Conservation (phyloP, 495 filamentous ascomycete species). For the Tuber aestivum region DNA sequence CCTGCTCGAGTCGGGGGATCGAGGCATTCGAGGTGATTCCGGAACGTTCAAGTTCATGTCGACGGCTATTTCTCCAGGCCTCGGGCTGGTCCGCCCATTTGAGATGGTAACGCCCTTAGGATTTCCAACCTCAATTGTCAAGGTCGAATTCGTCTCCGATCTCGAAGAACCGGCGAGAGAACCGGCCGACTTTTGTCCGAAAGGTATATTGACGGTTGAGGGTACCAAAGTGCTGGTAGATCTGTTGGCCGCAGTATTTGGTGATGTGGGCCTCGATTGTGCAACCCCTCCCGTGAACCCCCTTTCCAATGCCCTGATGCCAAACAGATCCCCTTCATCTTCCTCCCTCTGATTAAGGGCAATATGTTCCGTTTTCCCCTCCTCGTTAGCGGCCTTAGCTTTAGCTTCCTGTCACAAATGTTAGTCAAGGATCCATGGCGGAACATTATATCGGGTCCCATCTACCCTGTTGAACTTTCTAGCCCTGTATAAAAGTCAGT, state of each 20-base stretch:
- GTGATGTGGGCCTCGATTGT: conserved; percentile 47
- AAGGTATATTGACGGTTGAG: conserved; percentile 29
- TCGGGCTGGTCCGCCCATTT: conserved; percentile 1
- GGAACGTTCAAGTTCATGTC: conserved; percentile 33
- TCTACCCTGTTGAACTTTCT: conserved; percentile 30
- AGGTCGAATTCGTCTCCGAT: conserved; percentile 19
- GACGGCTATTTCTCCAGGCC: conserved; percentile 22
- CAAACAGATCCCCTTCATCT: conserved; percentile 49
- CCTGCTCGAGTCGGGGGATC: conserved; percentile 21
- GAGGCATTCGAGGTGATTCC: conserved; percentile 30
- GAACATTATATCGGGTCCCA: conserved; percentile 7
- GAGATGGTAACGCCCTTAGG: background rate
- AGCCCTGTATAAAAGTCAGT: conserved; percentile 26
- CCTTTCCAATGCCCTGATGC: conserved; percentile 47
- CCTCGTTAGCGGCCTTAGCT: conserved; percentile 31
- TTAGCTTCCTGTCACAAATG: conserved; percentile 20
- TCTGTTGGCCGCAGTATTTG: conserved; percentile 15
- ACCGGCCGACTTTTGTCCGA: conserved; percentile 23
- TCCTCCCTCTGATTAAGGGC: conserved; percentile 44
- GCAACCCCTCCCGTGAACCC: conserved; percentile 48
- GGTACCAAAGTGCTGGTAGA: conserved; percentile 26
- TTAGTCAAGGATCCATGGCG: conserved; percentile 16
- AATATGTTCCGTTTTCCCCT: conserved; percentile 42
- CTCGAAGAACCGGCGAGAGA: conserved; percentile 6
- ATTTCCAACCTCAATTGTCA: conserved; percentile 39